These are phyloP conservation scores for Hypoxylon sp. DNA, from an alignment of 2,329 filamentous ascomycete species.

Conservation along the genomic window DNA sequence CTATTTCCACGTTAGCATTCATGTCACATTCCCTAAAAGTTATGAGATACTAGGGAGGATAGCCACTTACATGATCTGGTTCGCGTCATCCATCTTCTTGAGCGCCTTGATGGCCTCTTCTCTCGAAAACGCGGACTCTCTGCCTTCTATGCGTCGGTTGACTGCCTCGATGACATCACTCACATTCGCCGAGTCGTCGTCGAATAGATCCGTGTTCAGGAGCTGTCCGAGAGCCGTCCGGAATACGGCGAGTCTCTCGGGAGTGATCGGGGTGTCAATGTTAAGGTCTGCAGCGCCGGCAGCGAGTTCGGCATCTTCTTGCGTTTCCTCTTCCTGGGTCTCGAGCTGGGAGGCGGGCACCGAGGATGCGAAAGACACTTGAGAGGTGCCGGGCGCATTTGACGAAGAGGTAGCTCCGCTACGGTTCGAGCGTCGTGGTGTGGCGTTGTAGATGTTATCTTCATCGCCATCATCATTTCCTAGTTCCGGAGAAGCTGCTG, in stretches of 20 bases:
- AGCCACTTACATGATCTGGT: conserved; percentile 89
- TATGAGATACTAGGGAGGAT: background rate
- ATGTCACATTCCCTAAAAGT: background rate
- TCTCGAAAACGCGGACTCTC: conserved; percentile 74
- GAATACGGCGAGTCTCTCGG: conserved; percentile 80
- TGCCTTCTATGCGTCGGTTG: conserved; percentile 75
- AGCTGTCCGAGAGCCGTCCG: conserved; percentile 85
- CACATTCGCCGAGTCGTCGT: conserved; percentile 85
- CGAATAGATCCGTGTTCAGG: conserved; percentile 86
- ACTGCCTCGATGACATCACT: conserved; percentile 82
- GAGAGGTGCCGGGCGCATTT: conserved; percentile 56
- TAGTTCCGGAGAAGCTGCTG: conserved; percentile 53
- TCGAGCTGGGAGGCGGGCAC: conserved; percentile 80
- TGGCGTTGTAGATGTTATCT: conserved; percentile 63
- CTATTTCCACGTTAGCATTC: conserved; percentile 47
- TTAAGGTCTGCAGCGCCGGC: conserved; percentile 57
- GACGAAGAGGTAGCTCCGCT: conserved; percentile 55
- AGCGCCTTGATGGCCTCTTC: conserved; percentile 84
- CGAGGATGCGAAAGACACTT: conserved; percentile 83
- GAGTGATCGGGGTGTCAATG: conserved; percentile 66
- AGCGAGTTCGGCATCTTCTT: conserved; percentile 59
- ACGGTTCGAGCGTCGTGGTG: conserved; percentile 61
- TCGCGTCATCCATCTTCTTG: conserved; percentile 82
- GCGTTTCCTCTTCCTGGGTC: conserved; percentile 60
- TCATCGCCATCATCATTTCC: conserved; percentile 66